These are phyloP conservation scores for Maudiozyma saulgeensis DNA, from an alignment of 805 yeast genomes.

Conservation along the genomic window DNA sequence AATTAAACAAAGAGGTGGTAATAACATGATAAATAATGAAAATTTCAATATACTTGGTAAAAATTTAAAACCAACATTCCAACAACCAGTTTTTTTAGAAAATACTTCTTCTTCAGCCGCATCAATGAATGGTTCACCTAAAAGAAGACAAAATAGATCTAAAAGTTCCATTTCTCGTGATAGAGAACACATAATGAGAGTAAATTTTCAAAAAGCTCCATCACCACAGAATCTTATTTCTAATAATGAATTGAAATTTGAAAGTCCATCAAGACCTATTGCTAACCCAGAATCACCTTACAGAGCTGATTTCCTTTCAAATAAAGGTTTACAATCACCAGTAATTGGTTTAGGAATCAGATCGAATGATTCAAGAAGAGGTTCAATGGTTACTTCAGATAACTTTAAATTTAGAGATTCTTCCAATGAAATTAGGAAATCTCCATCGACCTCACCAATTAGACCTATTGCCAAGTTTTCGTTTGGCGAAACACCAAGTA, in stretches of 20 bases:
- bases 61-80: neutral
- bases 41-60: neutral
- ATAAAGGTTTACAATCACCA: conserved; percentile 2
- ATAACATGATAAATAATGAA: neutral
- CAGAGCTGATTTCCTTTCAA: neutral
- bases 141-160: conserved; percentile 6
- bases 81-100: conserved; percentile 1
- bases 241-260: neutral
- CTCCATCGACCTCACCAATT: conserved; percentile 3
- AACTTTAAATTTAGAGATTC: neutral
- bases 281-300: neutral
- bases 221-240: conserved; percentile 1
- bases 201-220: conserved; percentile 3
- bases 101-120: neutral
- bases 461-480: conserved; percentile 1
- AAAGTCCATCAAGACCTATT: neutral
- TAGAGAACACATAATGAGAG: conserved; percentile 3
- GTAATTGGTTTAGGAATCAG: conserved; percentile 5
- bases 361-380: neutral
- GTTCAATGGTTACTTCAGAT: neutral
- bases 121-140: conserved; percentile 10
- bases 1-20: neutral
- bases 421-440: neutral
- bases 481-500: conserved; percentile 1
- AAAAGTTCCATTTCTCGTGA: conserved; percentile 1